A percentile compares a stretch with the other conserved stretches of the same genome.
Conservation (phyloP, 345 rosid species). For the Eucalyptus erythrocorys region DNA sequence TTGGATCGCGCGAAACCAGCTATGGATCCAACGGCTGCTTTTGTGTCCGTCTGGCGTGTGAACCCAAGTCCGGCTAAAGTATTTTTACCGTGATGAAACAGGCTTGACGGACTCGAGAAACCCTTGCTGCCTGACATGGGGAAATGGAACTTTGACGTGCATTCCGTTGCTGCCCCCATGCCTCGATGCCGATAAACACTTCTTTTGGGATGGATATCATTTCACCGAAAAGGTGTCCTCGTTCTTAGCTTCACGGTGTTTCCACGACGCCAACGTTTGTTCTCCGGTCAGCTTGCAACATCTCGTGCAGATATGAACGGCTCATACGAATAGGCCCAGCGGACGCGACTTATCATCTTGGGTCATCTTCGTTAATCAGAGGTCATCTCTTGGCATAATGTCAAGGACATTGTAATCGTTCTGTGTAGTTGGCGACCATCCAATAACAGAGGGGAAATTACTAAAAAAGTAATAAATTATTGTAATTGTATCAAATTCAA, state of each 20-base stretch:
- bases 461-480: background rate
- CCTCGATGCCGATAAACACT: background rate
- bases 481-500: background rate
- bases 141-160: slow-evolving; percentile 33
- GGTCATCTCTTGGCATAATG: background rate
- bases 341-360: background rate
- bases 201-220: slow-evolving; percentile 39
- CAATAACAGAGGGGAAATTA: fast-evolving
- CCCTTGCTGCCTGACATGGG: slow-evolving; percentile 34
- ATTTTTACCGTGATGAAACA: background rate
- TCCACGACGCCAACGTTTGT: slow-evolving; percentile 13
- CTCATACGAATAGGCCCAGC: background rate
- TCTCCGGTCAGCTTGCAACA: slow-evolving; percentile 14
- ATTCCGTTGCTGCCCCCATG: slow-evolving; percentile 27
- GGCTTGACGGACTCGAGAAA: slow-evolving; percentile 21
- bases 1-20: background rate
- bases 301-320: slow-evolving; percentile 1
- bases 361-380: background rate
- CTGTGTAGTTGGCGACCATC: background rate
- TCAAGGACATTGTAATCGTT: background rate
- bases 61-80: background rate
- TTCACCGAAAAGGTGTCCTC: slow-evolving; percentile 14
- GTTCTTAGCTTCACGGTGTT: slow-evolving; percentile 13
- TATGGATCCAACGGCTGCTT: background rate
- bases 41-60: background rate